Evolutionary conservation across 768 basidiomycete genomes (phyloP).

Genomic region (Termitomyces sp.): DNA sequence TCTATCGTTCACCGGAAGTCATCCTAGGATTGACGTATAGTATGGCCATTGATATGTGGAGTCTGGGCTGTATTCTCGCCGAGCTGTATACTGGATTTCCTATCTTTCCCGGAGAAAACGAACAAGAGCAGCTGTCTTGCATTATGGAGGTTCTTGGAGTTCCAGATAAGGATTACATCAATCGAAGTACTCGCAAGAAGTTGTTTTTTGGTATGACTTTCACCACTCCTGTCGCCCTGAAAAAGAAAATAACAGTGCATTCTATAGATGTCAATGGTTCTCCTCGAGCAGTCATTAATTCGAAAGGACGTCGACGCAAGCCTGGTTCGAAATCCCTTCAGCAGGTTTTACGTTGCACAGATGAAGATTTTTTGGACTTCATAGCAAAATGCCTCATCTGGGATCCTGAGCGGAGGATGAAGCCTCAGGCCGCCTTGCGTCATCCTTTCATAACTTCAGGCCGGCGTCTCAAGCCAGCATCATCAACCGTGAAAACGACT

Average conservation of each 20-base stretch:
- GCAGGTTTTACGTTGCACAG: slow-evolving; percentile 86
- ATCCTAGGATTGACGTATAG: slow-evolving; percentile 99
- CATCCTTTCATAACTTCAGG: slow-evolving; percentile 84
- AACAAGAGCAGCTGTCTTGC: slow-evolving; percentile 95
- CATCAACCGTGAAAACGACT: slow-evolving; percentile 46
- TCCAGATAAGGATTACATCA: slow-evolving; percentile 93
- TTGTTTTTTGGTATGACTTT: slow-evolving; percentile 80
- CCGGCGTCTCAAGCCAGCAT: slow-evolving; percentile 44
- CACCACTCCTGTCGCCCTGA: slow-evolving; percentile 17
- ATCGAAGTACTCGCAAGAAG: slow-evolving; percentile 89
- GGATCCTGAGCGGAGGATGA: slow-evolving; percentile 96
- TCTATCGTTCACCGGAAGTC: slow-evolving; percentile 99
- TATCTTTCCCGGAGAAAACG: slow-evolving; percentile 98
- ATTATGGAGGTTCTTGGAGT: slow-evolving; percentile 99
- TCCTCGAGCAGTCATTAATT: slow-evolving; percentile 91
- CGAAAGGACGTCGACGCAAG: slow-evolving; percentile 88
- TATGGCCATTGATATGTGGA: slow-evolving; percentile 99
- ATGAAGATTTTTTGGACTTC: slow-evolving; percentile 96
- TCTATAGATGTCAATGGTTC: slow-evolving; percentile 82
- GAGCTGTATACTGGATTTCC: slow-evolving; percentile 97
- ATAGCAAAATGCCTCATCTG: slow-evolving; percentile 95
- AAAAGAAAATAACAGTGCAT: slow-evolving; percentile 5
- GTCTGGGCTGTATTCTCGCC: slow-evolving; percentile 94
- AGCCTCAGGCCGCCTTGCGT: slow-evolving; percentile 87
- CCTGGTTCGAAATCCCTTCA: slow-evolving; percentile 89